A percentile compares a stretch with the other conserved stretches of the same genome.
phyloP scores from a whole-genome alignment of 805 yeast species.

The Schwanniomyces vanrijiae region DNA sequence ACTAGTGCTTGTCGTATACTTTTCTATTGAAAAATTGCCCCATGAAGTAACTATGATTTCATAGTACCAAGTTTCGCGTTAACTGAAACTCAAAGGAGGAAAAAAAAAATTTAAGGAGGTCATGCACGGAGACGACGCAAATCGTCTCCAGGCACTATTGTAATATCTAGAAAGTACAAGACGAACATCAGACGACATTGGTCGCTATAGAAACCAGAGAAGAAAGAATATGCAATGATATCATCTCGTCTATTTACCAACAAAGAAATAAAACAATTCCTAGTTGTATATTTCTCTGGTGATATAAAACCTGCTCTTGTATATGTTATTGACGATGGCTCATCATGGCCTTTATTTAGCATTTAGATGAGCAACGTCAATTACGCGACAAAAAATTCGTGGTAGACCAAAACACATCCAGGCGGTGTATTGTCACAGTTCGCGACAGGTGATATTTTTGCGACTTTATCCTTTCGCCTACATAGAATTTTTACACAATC shows the following conservation, averaged over 20 bases:
- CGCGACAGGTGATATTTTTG: not conserved
- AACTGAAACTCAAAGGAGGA: not conserved
- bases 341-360: too few relatives aligned
- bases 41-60: slow-evolving; percentile 1
- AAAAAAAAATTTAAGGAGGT: slow-evolving; percentile 1
- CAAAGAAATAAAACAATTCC: not conserved
- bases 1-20: not conserved
- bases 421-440: not conserved
- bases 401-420: not conserved
- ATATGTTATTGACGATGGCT: too few relatives aligned
- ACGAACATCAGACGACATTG: not conserved
- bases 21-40: slow-evolving; percentile 1
- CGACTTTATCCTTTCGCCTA: not conserved
- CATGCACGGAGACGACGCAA: not conserved
- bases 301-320: too few relatives aligned
- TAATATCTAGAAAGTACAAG: not conserved
- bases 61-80: not conserved
- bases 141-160: slow-evolving; percentile 1
- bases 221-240: not conserved
- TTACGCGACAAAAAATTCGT: not conserved
- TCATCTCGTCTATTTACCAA: not conserved
- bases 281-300: not conserved
- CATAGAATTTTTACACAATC: not conserved
- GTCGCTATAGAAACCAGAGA: not conserved
- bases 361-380: too few relatives aligned